Percentiles rank a stretch among this genome's conserved stretches.
These are phyloP conservation scores for Phytophthora tentaculata DNA, from an alignment of 352 stramenopile species.

Conservation along the genomic window DNA sequence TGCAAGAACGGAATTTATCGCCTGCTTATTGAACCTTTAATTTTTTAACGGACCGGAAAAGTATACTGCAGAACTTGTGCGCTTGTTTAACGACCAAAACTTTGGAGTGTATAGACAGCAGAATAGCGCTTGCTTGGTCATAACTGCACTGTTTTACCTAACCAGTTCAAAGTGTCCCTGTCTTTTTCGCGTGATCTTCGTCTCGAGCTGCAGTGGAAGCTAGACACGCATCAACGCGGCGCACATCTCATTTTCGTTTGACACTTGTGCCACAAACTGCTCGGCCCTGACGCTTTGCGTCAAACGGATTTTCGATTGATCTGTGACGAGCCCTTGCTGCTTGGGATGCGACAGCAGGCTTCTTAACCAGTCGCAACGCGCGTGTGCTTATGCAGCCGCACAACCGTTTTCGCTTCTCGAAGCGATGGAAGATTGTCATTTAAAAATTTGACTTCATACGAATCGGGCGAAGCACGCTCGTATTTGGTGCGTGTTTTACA, in stretches of 20 bases:
- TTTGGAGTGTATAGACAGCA: too few relatives aligned
- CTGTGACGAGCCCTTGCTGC: constrained; percentile 25
- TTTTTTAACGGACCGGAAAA: too few relatives aligned
- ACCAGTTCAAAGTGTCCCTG: not conserved
- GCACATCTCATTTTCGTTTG: constrained; percentile 14
- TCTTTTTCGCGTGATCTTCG: constrained; percentile 33
- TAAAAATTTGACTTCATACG: constrained; percentile 20
- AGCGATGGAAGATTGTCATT: constrained; percentile 18
- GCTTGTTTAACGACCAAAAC: too few relatives aligned
- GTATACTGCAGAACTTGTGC: too few relatives aligned
- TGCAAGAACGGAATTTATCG: too few relatives aligned
- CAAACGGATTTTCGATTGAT: not conserved
- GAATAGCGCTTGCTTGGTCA: too few relatives aligned
- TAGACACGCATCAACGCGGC: constrained; percentile 15
- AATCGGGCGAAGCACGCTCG: constrained; percentile 23
- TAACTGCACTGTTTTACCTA: too few relatives aligned
- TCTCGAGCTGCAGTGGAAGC: constrained; percentile 14
- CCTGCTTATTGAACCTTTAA: too few relatives aligned
- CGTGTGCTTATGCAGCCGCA: constrained; percentile 23
- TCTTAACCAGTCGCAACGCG: constrained; percentile 23
- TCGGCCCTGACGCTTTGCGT: not conserved
- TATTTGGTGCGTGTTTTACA: constrained; percentile 37
- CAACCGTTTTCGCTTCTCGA: not conserved
- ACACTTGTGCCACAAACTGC: constrained; percentile 7
- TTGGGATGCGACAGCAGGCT: constrained; percentile 29